Percentiles rank a stretch among this genome's conserved stretches.
Conservation (phyloP, 106 monocot species). For the Dendrobium huoshanense region DNA sequence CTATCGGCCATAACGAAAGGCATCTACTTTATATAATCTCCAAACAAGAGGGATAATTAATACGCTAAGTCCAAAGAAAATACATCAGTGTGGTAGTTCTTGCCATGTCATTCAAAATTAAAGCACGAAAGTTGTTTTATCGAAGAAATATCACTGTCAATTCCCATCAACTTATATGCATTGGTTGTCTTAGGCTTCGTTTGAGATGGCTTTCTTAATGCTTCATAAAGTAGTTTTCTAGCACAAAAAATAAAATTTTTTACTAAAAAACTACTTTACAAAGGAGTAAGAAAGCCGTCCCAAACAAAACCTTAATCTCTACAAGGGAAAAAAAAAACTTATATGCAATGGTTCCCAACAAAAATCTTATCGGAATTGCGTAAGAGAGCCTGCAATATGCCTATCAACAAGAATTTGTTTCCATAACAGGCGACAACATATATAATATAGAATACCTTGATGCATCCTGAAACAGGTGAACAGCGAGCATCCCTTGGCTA, state of each 20-base stretch:
- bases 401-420: neutral
- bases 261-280: too few relatives aligned
- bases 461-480: conserved; percentile 40
- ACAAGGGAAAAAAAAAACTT: neutral
- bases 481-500: conserved; percentile 88
- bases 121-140: neutral
- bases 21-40: neutral
- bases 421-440: neutral
- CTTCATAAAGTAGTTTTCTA: too few relatives aligned
- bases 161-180: neutral
- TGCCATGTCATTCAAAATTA: neutral
- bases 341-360: neutral
- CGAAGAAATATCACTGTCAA: neutral
- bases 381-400: neutral
- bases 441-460: neutral
- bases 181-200: neutral
- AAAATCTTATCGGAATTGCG: neutral
- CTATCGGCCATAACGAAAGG: neutral
- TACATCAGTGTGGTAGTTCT: neutral
- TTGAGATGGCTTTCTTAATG: too few relatives aligned
- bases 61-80: neutral
- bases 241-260: too few relatives aligned
- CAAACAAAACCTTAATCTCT: too few relatives aligned
- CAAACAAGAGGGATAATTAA: neutral
- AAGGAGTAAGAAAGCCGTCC: too few relatives aligned